Percentiles rank a stretch among this genome's conserved stretches.
Evolutionary conservation across 257 asterid species (phyloP).

Genomic region (Solanum bulbocastanum): DNA sequence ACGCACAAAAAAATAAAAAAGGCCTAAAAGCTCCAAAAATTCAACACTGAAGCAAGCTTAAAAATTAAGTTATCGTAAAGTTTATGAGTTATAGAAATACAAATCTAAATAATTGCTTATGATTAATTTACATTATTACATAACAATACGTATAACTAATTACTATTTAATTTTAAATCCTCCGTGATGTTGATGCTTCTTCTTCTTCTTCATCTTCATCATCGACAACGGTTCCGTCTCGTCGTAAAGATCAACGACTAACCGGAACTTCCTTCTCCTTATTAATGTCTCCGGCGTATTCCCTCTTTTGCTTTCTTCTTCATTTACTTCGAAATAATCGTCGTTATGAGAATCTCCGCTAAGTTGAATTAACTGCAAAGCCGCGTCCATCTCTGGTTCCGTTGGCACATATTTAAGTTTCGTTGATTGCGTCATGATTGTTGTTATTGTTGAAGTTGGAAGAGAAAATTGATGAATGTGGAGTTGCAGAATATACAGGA

Average conservation of each 20-base stretch:
- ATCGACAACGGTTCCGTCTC: not conserved
- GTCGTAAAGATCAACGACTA: not conserved
- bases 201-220: not conserved
- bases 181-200: not conserved
- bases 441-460: not conserved
- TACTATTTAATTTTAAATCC: not conserved
- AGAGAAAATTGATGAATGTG: not conserved
- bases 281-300: not conserved
- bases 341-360: conserved; percentile 6
- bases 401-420: not conserved
- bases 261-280: not conserved
- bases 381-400: conserved; percentile 21
- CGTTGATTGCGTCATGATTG: not conserved
- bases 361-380: conserved; percentile 24
- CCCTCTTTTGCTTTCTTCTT: not conserved
- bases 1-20: not conserved
- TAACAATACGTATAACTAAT: not conserved
- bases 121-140: not conserved
- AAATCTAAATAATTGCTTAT: not conserved
- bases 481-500: not conserved
- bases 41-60: not conserved
- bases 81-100: not conserved
- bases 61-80: not conserved
- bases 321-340: not conserved
- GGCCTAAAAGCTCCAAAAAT: not conserved